Base-by-base conservation (phyloP, 2,329 filamentous ascomycete species). In the Tolypocladium pustulatum region DNA sequence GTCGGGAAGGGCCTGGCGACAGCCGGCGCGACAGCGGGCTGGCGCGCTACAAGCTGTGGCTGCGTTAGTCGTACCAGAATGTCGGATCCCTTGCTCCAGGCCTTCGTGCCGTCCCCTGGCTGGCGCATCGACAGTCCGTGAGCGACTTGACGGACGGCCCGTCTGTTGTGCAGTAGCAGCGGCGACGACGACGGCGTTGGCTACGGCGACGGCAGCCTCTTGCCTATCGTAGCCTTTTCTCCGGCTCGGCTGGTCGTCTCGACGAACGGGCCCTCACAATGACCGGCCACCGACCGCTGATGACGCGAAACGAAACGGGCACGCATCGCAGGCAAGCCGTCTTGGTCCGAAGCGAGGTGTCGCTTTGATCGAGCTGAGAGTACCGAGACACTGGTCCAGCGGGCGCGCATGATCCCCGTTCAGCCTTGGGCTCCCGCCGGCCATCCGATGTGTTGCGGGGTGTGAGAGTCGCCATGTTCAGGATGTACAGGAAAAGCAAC, bases 11-110 rank as follows among this genome's bases (percentile, higher is more conserved):
- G 37, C 40, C 38, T 32, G 37, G 25, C 27, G 17, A 32, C 17
- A 13, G 15, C 6, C 54, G 12, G 10, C 34, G n/a, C n/a, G 34
- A 54, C 34, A 38, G 34, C 37, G 22, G 54, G 37, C 54, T 8
- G n/a, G n/a, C n/a, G 36, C 54, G n/a, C 54, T 55, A 32, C 54
- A 55, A 49, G 40, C 38, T 55, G 58, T 59, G 58, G 58, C 58
- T 59, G 55, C 55, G 34, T 57, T 59, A 59, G 58, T 57, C 58
- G 58, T 54, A 59, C 58, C 58, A 55, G 40, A 52, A 54, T 49
- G 58, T 25, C 58, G 58, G 58, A 59, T 57, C 58, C 58, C 58
- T 46, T 34, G 49, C 49, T 32, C 9, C 49, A 32, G 49, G 49
- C 15, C 49, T 25, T 15, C 46, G 46, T 20, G 46, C 46, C 46